Evolutionary conservation across 2,329 filamentous ascomycete species (phyloP).

Genomic region (Aspergillus fumigatus): DNA sequence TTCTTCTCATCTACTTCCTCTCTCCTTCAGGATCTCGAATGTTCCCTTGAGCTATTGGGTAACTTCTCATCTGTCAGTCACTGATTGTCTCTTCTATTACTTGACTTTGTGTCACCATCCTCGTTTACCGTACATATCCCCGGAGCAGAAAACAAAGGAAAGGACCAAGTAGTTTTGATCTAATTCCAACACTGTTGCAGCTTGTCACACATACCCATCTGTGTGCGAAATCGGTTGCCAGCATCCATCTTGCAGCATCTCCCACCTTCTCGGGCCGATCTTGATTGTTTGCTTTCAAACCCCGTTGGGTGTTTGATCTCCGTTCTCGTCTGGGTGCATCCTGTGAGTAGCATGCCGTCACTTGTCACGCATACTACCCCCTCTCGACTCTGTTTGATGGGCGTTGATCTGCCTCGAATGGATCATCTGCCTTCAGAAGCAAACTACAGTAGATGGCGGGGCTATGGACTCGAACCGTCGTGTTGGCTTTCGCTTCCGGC

Average conservation of each 20-base stretch:
- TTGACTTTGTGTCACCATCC: constrained; percentile 15
- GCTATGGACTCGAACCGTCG: neutral
- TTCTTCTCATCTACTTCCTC: constrained; percentile 2
- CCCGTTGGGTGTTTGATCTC: neutral
- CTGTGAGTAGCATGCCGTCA: neutral
- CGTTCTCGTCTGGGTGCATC: neutral
- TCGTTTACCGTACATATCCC: constrained; percentile 5
- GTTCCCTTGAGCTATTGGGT: neutral
- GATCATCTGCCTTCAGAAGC: neutral
- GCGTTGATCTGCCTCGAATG: neutral
- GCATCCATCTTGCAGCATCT: constrained; percentile 8
- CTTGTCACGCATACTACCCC: neutral
- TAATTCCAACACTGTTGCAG: constrained; percentile 2
- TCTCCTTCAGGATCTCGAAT: neutral
- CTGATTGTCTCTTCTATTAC: neutral
- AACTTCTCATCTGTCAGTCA: constrained; percentile 1
- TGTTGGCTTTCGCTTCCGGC: neutral
- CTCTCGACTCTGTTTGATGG: neutral
- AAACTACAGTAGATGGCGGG: neutral
- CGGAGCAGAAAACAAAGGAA: constrained; percentile 4
- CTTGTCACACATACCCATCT: neutral
- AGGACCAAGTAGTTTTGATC: neutral
- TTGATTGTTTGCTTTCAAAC: neutral
- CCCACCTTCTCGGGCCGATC: neutral
- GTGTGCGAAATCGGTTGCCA: constrained; percentile 11